These are phyloP conservation scores for Tylopilus orsonianus DNA, from an alignment of 1,284 basidiomycete genomes.

Conservation along the genomic window DNA sequence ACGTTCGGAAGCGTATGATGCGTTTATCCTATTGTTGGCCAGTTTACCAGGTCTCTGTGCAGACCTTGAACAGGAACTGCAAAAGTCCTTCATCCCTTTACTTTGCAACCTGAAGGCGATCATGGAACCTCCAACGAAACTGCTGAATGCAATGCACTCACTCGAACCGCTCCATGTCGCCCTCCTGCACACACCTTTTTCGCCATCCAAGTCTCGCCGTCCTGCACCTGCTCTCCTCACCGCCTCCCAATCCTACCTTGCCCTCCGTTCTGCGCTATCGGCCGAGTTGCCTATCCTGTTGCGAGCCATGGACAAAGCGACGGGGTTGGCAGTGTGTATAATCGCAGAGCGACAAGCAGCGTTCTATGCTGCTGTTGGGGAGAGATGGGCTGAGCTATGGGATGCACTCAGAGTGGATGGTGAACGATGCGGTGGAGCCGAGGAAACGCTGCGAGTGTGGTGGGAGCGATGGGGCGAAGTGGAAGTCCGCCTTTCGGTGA, in stretches of 20 bases:
- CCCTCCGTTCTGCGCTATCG: constrained; percentile 65
- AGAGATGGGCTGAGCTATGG: constrained; percentile 75
- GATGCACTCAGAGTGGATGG: constrained; percentile 74
- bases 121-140: constrained; percentile 58
- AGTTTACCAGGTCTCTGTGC: constrained; percentile 53
- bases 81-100: constrained; percentile 52
- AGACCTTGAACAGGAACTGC: constrained; percentile 51
- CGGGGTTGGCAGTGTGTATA: constrained; percentile 48
- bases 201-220: constrained; percentile 50
- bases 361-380: constrained; percentile 58
- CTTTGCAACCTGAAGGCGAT: constrained; percentile 55
- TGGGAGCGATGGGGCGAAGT: constrained; percentile 62
- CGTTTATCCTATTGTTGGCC: constrained; percentile 62
- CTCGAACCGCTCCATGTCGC: constrained; percentile 67
- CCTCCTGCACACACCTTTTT: constrained; percentile 59
- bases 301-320: constrained; percentile 54
- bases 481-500: constrained; percentile 44
- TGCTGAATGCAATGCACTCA: constrained; percentile 67
- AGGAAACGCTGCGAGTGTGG: constrained; percentile 71
- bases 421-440: constrained; percentile 62
- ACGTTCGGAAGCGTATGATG: constrained; percentile 67
- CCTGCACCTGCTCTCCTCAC: constrained; percentile 63
- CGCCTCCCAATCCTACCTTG: constrained; percentile 71
- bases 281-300: constrained; percentile 68
- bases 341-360: constrained; percentile 55